Evolutionary conservation across 1,139 yeast species (phyloP), one percentile per base, ranked within the genome.

Genomic region (Debaryomyces nepalensis): DNA sequence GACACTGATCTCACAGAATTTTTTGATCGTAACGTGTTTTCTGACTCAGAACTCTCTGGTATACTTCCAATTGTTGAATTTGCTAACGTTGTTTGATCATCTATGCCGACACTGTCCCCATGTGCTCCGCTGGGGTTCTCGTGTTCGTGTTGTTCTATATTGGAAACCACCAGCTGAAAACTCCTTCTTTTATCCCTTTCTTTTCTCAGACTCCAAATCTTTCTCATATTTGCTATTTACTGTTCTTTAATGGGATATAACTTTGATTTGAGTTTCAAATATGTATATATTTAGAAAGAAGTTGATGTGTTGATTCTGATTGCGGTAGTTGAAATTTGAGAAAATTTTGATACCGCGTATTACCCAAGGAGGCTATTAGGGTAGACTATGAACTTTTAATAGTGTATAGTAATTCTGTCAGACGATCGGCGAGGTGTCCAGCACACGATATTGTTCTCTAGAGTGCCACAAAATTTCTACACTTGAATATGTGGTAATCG

Each of bases 191-290:
- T 60, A 36, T 61, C 66, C 49, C 54, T 54, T 39, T 62, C 67
- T 51, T 57, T 63, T 49, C 66, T 58, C 55, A 54, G 62, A 36
- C 59, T 30, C 66, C 66, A 63, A 50, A 63, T 62, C 53, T 62
- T 63, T 48, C 67, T 61, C 68, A 63, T 63, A 10, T 22, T 38
- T 21, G 26, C 30, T 43, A 31, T 21, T 26, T 32, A 31, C 37
- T 24, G 26, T 23, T 26, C 12, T 19, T 21, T 27, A 19, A 15
- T 4, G 15, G 30, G 18, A 24, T 22, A 23, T 34, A 8, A 15
- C 22, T 26, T 14, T 23, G n/a, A 12, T 12, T 6, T 5, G 11
- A 22, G 5, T 12, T 23, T 16, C 37, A 34, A 34, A 22, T 34
- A 24, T 10, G 10, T 12, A 14, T 14, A 31, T 24, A 19, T 11